These are phyloP conservation scores for Cenchrus americanus DNA, from an alignment of 176 grass and related monocot genomes.

Conservation along the genomic window DNA sequence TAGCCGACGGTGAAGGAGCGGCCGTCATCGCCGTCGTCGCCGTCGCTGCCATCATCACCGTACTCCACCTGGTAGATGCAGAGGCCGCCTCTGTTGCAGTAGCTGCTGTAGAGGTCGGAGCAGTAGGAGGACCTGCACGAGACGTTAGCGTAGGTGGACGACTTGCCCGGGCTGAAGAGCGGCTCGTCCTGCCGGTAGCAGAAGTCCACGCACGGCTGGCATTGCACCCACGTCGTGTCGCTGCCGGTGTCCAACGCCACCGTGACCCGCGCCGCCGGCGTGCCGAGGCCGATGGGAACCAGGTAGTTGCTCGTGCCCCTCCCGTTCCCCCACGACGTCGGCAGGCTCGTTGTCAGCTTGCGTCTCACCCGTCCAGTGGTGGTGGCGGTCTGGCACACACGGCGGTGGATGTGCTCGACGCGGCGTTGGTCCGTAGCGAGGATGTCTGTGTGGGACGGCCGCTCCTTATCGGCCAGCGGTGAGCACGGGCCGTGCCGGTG, in stretches of 20 bases:
- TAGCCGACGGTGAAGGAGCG: conserved; percentile 69
- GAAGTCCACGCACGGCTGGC: conserved; percentile 51
- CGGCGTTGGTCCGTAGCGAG: conserved; percentile 67
- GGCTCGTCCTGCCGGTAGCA: conserved; percentile 65
- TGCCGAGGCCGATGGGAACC: conserved; percentile 70
- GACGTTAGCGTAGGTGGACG: conserved; percentile 76
- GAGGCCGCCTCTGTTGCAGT: conserved; percentile 45
- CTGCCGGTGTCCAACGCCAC: conserved; percentile 93
- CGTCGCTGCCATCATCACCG: no score
- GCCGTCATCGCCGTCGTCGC: no score
- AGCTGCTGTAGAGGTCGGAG: conserved; percentile 25
- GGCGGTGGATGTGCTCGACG: conserved; percentile 56
- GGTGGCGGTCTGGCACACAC: conserved; percentile 9
- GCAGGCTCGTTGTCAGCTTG: conserved; percentile 36
- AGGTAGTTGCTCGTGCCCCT: conserved; percentile 66
- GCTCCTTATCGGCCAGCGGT: conserved; percentile 36
- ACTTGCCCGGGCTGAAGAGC: conserved; percentile 60
- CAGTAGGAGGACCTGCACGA: conserved; percentile 67
- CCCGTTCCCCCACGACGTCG: conserved; percentile 26
- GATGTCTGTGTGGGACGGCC: conserved; percentile 46
- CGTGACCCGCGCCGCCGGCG: conserved; percentile 47
- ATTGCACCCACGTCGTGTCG: conserved; percentile 92
- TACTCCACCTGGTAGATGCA: conserved; percentile 69
- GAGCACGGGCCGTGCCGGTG: conserved; percentile 80
- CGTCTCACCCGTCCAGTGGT: background rate